These are phyloP conservation scores for Alternaria arbusti DNA, from an alignment of 2,329 filamentous ascomycete species.

Conservation along the genomic window DNA sequence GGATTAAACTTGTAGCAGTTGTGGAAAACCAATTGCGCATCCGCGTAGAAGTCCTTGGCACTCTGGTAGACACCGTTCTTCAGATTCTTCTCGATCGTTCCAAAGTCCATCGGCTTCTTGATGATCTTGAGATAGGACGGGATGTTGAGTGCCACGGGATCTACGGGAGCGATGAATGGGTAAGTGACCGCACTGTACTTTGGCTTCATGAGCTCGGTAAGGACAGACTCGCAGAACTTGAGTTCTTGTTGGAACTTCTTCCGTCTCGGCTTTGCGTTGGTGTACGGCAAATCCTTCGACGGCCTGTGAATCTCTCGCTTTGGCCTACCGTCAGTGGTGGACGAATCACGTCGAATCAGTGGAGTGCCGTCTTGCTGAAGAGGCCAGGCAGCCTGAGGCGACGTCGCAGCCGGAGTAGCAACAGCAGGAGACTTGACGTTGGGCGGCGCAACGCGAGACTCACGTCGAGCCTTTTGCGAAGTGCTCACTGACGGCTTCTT, in stretches of 20 bases:
- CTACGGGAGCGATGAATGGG: constrained; percentile 83
- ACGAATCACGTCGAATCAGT: constrained; percentile 84
- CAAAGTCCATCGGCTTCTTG: constrained; percentile 95
- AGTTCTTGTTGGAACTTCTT: constrained; percentile 89
- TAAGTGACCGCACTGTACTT: constrained; percentile 73
- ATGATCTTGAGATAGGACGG: constrained; percentile 92
- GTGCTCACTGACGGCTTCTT: constrained; percentile 44
- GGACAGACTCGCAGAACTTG: constrained; percentile 83
- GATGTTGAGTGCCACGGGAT: constrained; percentile 92
- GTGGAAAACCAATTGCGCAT: constrained; percentile 80
- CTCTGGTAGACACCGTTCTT: constrained; percentile 79
- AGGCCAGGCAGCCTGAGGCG: constrained; percentile 68
- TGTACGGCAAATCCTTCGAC: constrained; percentile 88
- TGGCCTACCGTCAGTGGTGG: constrained; percentile 77
- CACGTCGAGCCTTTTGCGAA: constrained; percentile 53
- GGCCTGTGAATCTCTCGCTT: constrained; percentile 94
- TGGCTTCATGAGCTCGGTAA: constrained; percentile 77
- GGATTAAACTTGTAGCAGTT: constrained; percentile 95
- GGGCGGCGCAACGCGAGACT: constrained; percentile 53
- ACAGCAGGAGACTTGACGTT: constrained; percentile 55
- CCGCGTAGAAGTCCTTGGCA: constrained; percentile 83
- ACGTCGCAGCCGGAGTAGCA: constrained; percentile 47
- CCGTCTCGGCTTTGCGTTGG: constrained; percentile 81
- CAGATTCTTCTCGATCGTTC: constrained; percentile 80
- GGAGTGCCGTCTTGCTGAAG: constrained; percentile 79